Evolutionary conservation across 1,139 yeast species (phyloP), one percentile per base, ranked within the genome.

Genomic region (Komagataea norvegica): DNA sequence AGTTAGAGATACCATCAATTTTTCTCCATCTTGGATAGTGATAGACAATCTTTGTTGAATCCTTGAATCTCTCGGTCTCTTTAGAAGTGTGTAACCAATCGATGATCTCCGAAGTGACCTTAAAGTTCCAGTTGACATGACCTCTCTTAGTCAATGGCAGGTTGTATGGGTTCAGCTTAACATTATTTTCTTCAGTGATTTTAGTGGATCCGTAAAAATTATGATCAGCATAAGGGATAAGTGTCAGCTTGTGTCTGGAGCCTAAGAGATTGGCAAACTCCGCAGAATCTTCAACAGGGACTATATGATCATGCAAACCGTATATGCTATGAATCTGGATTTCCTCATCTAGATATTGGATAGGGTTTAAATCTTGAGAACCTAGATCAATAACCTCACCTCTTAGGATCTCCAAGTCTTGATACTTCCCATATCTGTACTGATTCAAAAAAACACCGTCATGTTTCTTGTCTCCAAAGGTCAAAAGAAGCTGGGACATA

Each of bases 151-250:
- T 68, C 21, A 74, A 41, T 0, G 85, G 85, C 21, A 66, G 53
- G 2, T 57, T 48, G 4, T 52, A 44, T 1, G 70, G 70, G 43
- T 73, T 73, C 37, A 47, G 51, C 11, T 60, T 65, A 19, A 51
- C 56, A 9, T 46, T 49, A 6, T 50, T 49, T 6, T 54, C 64
- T 18, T 61, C 59, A 21, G 26, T 55, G 42, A 65, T 67, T 15
- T 54, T 57, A 3, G 54, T 53, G 2, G 55, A 51, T 0, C 93
- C 91, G 53, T 71, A 80, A 53, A 73, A 88, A 53, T 85, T 84
- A 59, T 89, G 96, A 55, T 87, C 91, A 0, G 95, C 95, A 32
- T 67, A 68, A 0, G 74, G 72, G 9, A 89, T 64, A 17, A 86
- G 59, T 30, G 68, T 67, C 40, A 87, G 62, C 9, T 68, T 63